Evolutionary conservation across 805 yeast genomes (phyloP).

Genomic region (Kuraishia hungarica): DNA sequence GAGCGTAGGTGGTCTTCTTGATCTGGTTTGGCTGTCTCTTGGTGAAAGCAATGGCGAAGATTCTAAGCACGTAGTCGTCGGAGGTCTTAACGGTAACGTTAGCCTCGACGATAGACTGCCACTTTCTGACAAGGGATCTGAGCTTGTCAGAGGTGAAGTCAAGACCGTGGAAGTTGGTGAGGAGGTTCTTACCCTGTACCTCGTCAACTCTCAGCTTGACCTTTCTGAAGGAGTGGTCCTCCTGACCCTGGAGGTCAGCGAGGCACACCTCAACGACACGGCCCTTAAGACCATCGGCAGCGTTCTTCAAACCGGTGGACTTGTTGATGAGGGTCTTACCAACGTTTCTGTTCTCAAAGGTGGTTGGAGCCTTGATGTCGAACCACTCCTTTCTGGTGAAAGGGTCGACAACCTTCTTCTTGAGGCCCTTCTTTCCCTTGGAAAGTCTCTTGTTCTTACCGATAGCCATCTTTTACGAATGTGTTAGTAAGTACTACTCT

Average conservation of each 20-base stretch:
- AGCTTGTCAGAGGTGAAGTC: conserved; percentile 97
- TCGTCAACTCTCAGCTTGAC: conserved; percentile 96
- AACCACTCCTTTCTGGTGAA: conserved; percentile 99
- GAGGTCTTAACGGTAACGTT: conserved; percentile 97
- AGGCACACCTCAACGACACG: conserved; percentile 93
- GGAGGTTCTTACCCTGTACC: conserved; percentile 96
- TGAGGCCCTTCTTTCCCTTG: conserved; percentile 92
- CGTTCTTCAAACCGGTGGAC: conserved; percentile 96
- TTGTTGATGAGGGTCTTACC: conserved; percentile 98
- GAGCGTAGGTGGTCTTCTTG: conserved; percentile 97
- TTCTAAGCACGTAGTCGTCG: conserved; percentile 94
- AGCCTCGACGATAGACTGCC: conserved; percentile 98
- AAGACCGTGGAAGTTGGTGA: conserved; percentile 99
- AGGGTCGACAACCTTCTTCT: conserved; percentile 99
- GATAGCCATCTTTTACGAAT: conserved; percentile 40
- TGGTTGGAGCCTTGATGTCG: conserved; percentile 97
- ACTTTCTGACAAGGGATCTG: conserved; percentile 96
- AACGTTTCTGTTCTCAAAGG: conserved; percentile 96
- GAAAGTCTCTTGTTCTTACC: conserved; percentile 71
- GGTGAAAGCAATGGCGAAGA: conserved; percentile 97
- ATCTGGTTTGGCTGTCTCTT: conserved; percentile 95
- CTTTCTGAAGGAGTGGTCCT: conserved; percentile 98
- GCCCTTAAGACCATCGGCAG: conserved; percentile 97
- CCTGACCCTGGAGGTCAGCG: conserved; percentile 97
- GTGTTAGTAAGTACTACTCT: background rate